Evolutionary conservation across 176 grass and related monocot species (phyloP).

Genomic region (Oryza rufipogon): DNA sequence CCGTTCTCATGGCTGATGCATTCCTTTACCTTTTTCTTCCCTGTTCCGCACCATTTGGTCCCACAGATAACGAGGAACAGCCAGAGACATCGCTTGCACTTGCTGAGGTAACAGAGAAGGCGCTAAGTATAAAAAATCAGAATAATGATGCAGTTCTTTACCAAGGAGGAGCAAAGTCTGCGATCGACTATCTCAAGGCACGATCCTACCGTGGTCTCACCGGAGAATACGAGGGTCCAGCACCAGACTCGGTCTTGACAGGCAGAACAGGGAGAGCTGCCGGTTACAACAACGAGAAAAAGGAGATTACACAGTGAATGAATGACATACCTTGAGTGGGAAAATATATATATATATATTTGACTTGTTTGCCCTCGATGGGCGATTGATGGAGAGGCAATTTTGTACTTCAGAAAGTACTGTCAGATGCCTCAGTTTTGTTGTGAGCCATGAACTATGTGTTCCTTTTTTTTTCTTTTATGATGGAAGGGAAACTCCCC

Average conservation of each 20-base stretch:
- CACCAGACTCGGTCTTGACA: constrained; percentile 52
- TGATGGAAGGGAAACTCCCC: too few species aligned
- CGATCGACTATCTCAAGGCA: constrained; percentile 73
- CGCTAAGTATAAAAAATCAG: constrained; percentile 53
- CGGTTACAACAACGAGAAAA: constrained; percentile 67
- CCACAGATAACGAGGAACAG: constrained; percentile 54
- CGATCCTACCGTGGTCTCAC: constrained; percentile 75
- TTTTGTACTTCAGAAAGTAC: constrained; percentile 5
- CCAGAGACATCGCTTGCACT: constrained; percentile 56
- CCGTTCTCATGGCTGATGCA: neutral
- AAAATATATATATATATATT: neutral
- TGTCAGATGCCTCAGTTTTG: neutral
- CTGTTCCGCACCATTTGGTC: constrained; percentile 18
- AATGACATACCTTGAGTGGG: neutral
- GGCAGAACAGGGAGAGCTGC: constrained; percentile 75
- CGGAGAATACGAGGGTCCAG: constrained; percentile 50
- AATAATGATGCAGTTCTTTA: constrained; percentile 64
- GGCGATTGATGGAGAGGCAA: neutral
- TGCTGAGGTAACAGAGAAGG: constrained; percentile 63
- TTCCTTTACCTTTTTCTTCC: neutral
- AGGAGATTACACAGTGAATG: constrained; percentile 18
- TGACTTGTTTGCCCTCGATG: neutral
- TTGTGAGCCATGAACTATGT: neutral
- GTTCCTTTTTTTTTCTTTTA: neutral
- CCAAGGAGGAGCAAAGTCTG: constrained; percentile 73